Percentiles rank a stretch among this genome's conserved stretches.
Evolutionary conservation across 108 stramenopile genomes (phyloP).

Genomic region (Cyclotella kingstonii): DNA sequence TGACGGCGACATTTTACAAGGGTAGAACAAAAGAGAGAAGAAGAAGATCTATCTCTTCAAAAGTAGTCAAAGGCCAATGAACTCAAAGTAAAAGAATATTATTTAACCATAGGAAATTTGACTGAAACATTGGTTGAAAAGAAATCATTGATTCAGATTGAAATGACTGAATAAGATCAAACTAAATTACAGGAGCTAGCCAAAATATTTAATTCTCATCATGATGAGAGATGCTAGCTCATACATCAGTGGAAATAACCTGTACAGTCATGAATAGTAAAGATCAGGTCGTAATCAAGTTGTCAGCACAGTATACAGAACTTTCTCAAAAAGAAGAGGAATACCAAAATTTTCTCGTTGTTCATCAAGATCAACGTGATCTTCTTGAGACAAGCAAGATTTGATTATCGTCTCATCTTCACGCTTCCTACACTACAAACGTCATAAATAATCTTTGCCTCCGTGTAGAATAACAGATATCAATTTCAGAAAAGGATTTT

Average conservation of each 20-base stretch:
- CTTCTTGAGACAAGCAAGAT: conserved; percentile 21
- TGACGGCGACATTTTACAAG: conserved; percentile 88
- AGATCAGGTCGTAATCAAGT: conserved; percentile 62
- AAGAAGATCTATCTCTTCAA: conserved; percentile 73
- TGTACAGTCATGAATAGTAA: conserved; percentile 66
- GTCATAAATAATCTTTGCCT: background rate
- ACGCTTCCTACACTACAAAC: background rate
- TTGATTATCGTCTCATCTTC: background rate
- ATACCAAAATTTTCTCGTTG: conserved; percentile 12
- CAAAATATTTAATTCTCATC: conserved; percentile 63
- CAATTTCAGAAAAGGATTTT: conserved; percentile 59
- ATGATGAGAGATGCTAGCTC: conserved; percentile 73
- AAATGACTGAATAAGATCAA: conserved; percentile 65
- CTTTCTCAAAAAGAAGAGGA: conserved; percentile 28
- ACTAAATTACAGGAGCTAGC: conserved; percentile 59
- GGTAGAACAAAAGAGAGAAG: conserved; percentile 85
- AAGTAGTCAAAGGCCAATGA: conserved; percentile 81
- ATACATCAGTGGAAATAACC: conserved; percentile 82
- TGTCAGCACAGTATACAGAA: conserved; percentile 39
- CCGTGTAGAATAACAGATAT: conserved; percentile 57
- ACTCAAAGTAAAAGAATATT: conserved; percentile 65
- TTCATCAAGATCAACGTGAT: conserved; percentile 36
- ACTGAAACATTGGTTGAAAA: conserved; percentile 45
- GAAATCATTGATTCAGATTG: conserved; percentile 52
- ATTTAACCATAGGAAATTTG: conserved; percentile 61